Evolutionary conservation across 345 rosid species (phyloP), one percentile per base, ranked within the genome.

Genomic region (Lumnitzera littorea): DNA sequence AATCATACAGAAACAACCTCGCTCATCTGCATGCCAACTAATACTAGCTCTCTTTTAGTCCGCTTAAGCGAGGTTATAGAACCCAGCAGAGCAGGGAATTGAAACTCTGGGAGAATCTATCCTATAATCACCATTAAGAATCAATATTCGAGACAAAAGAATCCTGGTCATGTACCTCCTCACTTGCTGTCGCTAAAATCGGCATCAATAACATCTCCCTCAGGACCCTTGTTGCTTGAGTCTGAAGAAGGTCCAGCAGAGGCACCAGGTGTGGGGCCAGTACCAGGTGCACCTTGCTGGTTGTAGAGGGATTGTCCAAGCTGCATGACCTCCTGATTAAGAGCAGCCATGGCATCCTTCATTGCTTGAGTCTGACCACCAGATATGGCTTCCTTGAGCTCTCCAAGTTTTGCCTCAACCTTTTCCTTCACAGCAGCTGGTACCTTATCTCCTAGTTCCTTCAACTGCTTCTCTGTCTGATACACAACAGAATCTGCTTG

Each of bases 321-420:
- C 74, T 92, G 98, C 94, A 92, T 89, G 50, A 89, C 96, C 70
- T 89, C 98, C 64, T 87, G 95, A 74, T 92, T 92, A 13, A 89
- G 83, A 3, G 96, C 88, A 52, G 96, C 79, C 82, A 89, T 85
- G 13, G 97, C 72, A 13, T 89, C 97, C 69, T 89, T 89, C 46
- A 92, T 87, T 1, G 53, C 74, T 71, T 92, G 97, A 1, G 96
- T 92, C 10, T 89, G 62, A 15, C 81, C 94, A 4, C 74, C 84
- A 5, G 78, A 74, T n/a, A 92, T 74, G 55, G 89, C 84, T 57
- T 89, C 95, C 80, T 78, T 84, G 43, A 92, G 91, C 72, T 85
- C 94, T 72, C 87, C 77, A 3, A 92, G 81, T 72, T 92, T 89
- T 3, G 78, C 79, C 81, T 92, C 96, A 1, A 89, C 97, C 74